A percentile compares a stretch with the other conserved stretches of the same genome.
Conservation (phyloP, 108 stramenopile species). For the Discostella pseudostelligera region DNA sequence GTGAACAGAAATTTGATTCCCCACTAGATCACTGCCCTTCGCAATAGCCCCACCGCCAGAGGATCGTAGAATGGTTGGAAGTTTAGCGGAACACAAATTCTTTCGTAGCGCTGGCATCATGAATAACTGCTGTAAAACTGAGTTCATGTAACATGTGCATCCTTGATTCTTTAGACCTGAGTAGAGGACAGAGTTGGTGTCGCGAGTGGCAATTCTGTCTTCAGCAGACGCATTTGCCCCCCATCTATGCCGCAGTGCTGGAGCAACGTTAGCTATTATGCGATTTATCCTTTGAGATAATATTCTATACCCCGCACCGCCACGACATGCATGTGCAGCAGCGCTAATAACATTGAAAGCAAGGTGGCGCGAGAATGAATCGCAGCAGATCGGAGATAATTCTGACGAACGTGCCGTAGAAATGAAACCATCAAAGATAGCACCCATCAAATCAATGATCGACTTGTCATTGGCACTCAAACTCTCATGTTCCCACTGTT, state of each 20-base stretch:
- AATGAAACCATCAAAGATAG: slow-evolving; percentile 84
- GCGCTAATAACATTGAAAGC: slow-evolving; percentile 77
- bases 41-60: slow-evolving; percentile 58
- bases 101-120: slow-evolving; percentile 93
- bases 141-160: slow-evolving; percentile 99
- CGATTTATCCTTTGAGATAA: slow-evolving; percentile 58
- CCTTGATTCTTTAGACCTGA: slow-evolving; percentile 96
- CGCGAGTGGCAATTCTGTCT: slow-evolving; percentile 36
- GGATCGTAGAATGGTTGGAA: slow-evolving; percentile 63
- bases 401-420: slow-evolving; percentile 63
- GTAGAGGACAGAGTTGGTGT: slow-evolving; percentile 63
- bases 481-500: background rate
- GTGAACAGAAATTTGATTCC: slow-evolving; percentile 78
- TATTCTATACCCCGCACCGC: slow-evolving; percentile 61
- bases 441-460: slow-evolving; percentile 81
- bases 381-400: slow-evolving; percentile 73
- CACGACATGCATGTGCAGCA: slow-evolving; percentile 62
- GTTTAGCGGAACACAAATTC: slow-evolving; percentile 70
- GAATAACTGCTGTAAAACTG: slow-evolving; percentile 93
- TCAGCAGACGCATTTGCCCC: slow-evolving; percentile 51
- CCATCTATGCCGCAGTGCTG: slow-evolving; percentile 77
- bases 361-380: slow-evolving; percentile 73
- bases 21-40: slow-evolving; percentile 71
- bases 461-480: slow-evolving; percentile 39
- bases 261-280: slow-evolving; percentile 66